phyloP scores from a whole-genome alignment of 2,329 filamentous ascomycete genomes.

The Aspergillus neotritici region DNA sequence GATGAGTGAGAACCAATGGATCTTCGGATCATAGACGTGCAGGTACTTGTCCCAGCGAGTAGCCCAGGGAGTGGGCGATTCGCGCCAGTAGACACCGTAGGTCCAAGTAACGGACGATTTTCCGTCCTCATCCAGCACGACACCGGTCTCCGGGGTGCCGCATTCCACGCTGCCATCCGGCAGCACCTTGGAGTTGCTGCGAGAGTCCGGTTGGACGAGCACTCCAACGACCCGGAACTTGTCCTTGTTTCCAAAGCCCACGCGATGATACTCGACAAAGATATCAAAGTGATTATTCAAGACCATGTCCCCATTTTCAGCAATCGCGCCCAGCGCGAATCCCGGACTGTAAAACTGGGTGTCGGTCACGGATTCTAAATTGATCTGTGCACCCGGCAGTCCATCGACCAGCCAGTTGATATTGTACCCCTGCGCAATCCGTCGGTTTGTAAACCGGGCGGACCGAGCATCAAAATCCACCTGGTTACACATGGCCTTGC shows the following conservation, averaged over 20 bases:
- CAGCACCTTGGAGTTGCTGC: slow-evolving; percentile 50
- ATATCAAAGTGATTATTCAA: slow-evolving; percentile 98
- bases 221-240: slow-evolving; percentile 88
- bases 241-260: slow-evolving; percentile 49
- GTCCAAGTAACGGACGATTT: slow-evolving; percentile 73
- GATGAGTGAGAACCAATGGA: slow-evolving; percentile 98
- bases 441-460: slow-evolving; percentile 72
- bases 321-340: slow-evolving; percentile 66
- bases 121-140: slow-evolving; percentile 61
- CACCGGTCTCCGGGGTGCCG: slow-evolving; percentile 48
- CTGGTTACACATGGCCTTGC: slow-evolving; percentile 69
- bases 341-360: slow-evolving; percentile 86
- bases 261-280: slow-evolving; percentile 82
- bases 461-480: slow-evolving; percentile 61
- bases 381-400: slow-evolving; percentile 79
- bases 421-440: slow-evolving; percentile 80
- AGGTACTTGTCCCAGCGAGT: slow-evolving; percentile 99
- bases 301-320: slow-evolving; percentile 51
- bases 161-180: slow-evolving; percentile 58
- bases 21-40: slow-evolving; percentile 94
- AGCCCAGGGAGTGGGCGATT: slow-evolving; percentile 82
- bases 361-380: slow-evolving; percentile 68
- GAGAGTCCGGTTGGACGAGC: slow-evolving; percentile 74
- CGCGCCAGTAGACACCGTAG: slow-evolving; percentile 86
- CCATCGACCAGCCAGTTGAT: slow-evolving; percentile 96